Base-by-base conservation (phyloP, 306 rosid genomes). In the Alnus rubra region DNA sequence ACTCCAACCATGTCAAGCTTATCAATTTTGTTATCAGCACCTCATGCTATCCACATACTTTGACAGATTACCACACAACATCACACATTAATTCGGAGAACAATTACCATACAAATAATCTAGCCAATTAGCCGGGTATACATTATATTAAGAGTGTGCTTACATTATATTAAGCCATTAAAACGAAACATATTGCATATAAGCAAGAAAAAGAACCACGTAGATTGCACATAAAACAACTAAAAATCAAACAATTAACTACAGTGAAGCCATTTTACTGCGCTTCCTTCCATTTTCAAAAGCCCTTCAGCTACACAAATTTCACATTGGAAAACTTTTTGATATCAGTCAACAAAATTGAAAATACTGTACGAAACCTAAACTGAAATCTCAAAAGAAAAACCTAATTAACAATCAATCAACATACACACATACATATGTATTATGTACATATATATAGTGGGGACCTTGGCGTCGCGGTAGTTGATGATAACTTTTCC, bases 401-500 rank as follows among this genome's bases (percentile, higher is more conserved):
- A 23, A 9, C 37, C 65, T 10, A 9, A 59, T 10, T 58, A 9
- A 59, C 9, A 59, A 23, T 59, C 14, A 28, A 59, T 59, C 65
- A 28, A 28, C 14, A 28, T 9, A 19, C 9, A 7, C 9, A 55
- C 2, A 5, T 18, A 8, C 6, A 52, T 3, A 79, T 23, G 44
- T 2, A 37, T 33, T 55, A 42, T 7, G 14, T 5, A 30, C 42
- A 44, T 5, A 72, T 5, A 80, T 8, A 19, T 0, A 23, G 64
- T 18, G 44, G 37, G 28, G 15, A 94, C 98, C 98, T 89, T 88
- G 69, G 98, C 97, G 54, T 95, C 96, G 10, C 98, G 98, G 77
- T 88, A 95, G 82, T 95, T 95, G 81, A 95, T 91, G 35, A 95
- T 81, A 63, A 95, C 82, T 82, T 91, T 92, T 12, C 98, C 98